Evolutionary conservation across 2,329 filamentous ascomycete genomes (phyloP).

Genomic region (Trichoderma sp.): DNA sequence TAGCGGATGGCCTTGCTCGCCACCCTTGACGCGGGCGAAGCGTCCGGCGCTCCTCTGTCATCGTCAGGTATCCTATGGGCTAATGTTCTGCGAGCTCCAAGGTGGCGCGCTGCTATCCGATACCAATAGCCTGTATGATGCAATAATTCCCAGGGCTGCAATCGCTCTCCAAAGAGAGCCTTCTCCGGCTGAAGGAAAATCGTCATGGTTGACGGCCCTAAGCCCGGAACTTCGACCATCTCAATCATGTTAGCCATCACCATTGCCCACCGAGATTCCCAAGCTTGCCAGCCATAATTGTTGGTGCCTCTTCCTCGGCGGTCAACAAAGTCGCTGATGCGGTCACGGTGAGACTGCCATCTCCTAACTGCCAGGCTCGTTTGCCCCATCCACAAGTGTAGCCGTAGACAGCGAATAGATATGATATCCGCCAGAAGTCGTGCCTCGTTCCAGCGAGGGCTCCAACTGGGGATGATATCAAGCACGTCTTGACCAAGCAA

Average conservation of each 20-base stretch:
- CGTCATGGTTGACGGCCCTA: constrained; percentile 45
- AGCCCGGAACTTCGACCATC: constrained; percentile 52
- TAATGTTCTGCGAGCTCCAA: constrained; percentile 53
- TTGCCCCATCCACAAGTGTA: constrained; percentile 76
- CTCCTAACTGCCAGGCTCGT: constrained; percentile 77
- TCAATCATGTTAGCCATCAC: constrained; percentile 64
- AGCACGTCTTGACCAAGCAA: constrained; percentile 82
- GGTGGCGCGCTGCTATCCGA: constrained; percentile 59
- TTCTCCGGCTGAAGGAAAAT: constrained; percentile 62
- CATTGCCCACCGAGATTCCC: constrained; percentile 75
- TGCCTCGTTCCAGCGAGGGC: constrained; percentile 87
- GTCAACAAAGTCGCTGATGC: constrained; percentile 76
- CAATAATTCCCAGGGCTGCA: constrained; percentile 64
- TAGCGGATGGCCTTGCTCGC: constrained; percentile 56
- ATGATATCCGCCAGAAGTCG: constrained; percentile 81
- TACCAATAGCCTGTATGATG: constrained; percentile 71
- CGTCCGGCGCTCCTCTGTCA: constrained; percentile 52
- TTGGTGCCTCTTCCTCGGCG: constrained; percentile 79
- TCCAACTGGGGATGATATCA: constrained; percentile 88
- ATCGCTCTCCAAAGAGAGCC: constrained; percentile 55
- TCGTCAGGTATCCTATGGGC: constrained; percentile 61
- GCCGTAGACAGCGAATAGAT: constrained; percentile 77
- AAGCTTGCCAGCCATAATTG: constrained; percentile 93
- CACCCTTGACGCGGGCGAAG: constrained; percentile 47
- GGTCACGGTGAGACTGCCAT: constrained; percentile 76